Evolutionary conservation across 2,329 filamentous ascomycete genomes (phyloP).

Genomic region (Cordyceps tenuipes): DNA sequence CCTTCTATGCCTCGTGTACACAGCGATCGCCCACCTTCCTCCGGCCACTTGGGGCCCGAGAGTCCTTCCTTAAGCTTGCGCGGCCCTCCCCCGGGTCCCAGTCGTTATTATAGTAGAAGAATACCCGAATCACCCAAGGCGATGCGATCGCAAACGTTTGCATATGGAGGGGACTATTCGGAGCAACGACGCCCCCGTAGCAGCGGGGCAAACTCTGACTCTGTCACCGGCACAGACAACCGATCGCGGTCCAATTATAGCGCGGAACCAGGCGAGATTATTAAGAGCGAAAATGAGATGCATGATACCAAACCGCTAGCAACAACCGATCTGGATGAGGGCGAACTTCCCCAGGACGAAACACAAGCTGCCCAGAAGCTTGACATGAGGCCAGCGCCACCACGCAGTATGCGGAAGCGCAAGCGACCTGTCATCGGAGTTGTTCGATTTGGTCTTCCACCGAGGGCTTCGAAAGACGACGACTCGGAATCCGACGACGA

Average conservation of each 20-base stretch:
- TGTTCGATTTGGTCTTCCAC: slow-evolving; percentile 33
- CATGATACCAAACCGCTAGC: not conserved
- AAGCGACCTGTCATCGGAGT: slow-evolving; percentile 24
- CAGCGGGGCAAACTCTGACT: slow-evolving; percentile 43
- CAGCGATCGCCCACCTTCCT: slow-evolving; percentile 12
- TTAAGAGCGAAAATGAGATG: slow-evolving; percentile 32
- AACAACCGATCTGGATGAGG: slow-evolving; percentile 7
- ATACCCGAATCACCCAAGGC: slow-evolving; percentile 44
- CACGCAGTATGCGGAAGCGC: slow-evolving; percentile 18
- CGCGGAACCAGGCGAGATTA: slow-evolving; percentile 40
- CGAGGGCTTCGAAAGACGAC: slow-evolving; percentile 26
- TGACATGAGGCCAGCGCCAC: not conserved
- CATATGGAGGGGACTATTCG: slow-evolving; percentile 32
- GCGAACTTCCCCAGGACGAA: slow-evolving; percentile 13
- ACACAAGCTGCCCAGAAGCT: slow-evolving; percentile 5
- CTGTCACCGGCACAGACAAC: slow-evolving; percentile 24
- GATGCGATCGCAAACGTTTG: slow-evolving; percentile 42
- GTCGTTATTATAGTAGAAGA: slow-evolving; percentile 31
- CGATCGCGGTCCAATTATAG: slow-evolving; percentile 32
- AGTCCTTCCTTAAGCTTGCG: slow-evolving; percentile 32
- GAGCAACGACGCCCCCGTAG: slow-evolving; percentile 41
- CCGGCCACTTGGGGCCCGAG: slow-evolving; percentile 27
- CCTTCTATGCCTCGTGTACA: slow-evolving; percentile 33
- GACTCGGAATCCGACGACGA: slow-evolving; percentile 47
- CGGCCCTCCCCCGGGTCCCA: not conserved